phyloP scores from a whole-genome alignment of 208 protist genomes.

The Strigomonas oncopelti region DNA sequence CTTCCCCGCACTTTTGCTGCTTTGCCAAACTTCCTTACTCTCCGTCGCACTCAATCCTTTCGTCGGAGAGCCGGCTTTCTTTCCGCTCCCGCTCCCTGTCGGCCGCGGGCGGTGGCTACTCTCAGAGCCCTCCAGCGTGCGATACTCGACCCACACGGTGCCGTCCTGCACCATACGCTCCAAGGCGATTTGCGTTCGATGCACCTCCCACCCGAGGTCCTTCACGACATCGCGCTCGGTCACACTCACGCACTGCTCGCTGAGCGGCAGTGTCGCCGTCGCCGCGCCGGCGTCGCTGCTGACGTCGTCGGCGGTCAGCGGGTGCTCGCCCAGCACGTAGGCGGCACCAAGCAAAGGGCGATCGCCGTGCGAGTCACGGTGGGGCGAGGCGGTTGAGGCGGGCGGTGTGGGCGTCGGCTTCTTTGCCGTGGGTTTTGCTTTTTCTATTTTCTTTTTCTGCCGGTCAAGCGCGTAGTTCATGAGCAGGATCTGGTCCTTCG shows the following conservation, averaged over 20 bases:
- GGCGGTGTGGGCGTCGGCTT: not conserved
- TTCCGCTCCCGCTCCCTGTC: not conserved
- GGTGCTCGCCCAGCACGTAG: conserved; percentile 51
- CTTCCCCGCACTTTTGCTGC: conserved; percentile 11
- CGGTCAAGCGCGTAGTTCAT: conserved; percentile 53
- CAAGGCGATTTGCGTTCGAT: conserved; percentile 58
- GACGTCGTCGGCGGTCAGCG: conserved; percentile 19
- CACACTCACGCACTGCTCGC: conserved; percentile 48
- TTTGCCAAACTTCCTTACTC: conserved; percentile 11
- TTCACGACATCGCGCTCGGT: conserved; percentile 39
- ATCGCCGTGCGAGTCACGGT: not conserved
- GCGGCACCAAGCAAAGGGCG: conserved; percentile 35
- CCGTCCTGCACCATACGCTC: conserved; percentile 74
- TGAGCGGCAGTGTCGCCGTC: conserved; percentile 26
- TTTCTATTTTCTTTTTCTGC: conserved; percentile 41
- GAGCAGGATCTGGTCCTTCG: conserved; percentile 58
- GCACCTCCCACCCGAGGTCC: conserved; percentile 53
- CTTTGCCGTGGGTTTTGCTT: conserved; percentile 11
- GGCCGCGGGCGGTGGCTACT: not conserved
- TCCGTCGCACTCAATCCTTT: not conserved
- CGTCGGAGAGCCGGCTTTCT: not conserved
- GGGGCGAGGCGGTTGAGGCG: not conserved
- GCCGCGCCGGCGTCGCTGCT: not conserved
- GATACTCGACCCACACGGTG: conserved; percentile 73
- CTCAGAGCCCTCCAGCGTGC: not conserved